A percentile compares a stretch with the other conserved stretches of the same genome.
Conservation (phyloP, 2,329 filamentous ascomycete genomes). For the Colletotrichum ledebouriae region DNA sequence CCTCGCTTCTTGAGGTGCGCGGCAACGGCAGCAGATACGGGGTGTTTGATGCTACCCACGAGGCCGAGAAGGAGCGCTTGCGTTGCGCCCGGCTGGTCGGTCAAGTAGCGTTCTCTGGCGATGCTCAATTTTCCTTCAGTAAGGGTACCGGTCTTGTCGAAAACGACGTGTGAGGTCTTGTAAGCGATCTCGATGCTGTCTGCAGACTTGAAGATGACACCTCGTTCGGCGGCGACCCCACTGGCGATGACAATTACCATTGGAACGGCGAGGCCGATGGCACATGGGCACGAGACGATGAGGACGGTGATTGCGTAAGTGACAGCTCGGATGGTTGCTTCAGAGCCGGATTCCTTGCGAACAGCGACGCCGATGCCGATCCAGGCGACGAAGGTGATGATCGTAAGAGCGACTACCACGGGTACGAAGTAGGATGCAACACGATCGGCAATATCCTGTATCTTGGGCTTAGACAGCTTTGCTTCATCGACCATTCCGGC, state of each 20-base stretch:
- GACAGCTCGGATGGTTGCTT: constrained; percentile 70
- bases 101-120: constrained; percentile 51
- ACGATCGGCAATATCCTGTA: constrained; percentile 77
- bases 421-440: constrained; percentile 80
- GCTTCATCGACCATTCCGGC: constrained; percentile 79
- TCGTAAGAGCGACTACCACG: constrained; percentile 68
- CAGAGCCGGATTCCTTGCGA: constrained; percentile 56
- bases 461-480: constrained; percentile 74
- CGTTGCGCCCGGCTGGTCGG: constrained; percentile 14
- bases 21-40: constrained; percentile 64
- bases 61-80: constrained; percentile 43
- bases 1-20: constrained; percentile 52
- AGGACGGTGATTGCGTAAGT: constrained; percentile 81
- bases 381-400: constrained; percentile 75
- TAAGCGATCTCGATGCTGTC: constrained; percentile 73
- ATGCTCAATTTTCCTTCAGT: constrained; percentile 70
- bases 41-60: constrained; percentile 60
- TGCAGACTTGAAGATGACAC: constrained; percentile 78
- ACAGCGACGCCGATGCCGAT: constrained; percentile 67
- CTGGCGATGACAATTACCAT: constrained; percentile 82
- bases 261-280: constrained; percentile 79
- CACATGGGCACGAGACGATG: constrained; percentile 84
- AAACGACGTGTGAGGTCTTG: constrained; percentile 75
- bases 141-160: constrained; percentile 86
- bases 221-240: constrained; percentile 73